These are phyloP conservation scores for Kodamaea leandrae DNA, from an alignment of 805 yeast species.

Conservation along the genomic window DNA sequence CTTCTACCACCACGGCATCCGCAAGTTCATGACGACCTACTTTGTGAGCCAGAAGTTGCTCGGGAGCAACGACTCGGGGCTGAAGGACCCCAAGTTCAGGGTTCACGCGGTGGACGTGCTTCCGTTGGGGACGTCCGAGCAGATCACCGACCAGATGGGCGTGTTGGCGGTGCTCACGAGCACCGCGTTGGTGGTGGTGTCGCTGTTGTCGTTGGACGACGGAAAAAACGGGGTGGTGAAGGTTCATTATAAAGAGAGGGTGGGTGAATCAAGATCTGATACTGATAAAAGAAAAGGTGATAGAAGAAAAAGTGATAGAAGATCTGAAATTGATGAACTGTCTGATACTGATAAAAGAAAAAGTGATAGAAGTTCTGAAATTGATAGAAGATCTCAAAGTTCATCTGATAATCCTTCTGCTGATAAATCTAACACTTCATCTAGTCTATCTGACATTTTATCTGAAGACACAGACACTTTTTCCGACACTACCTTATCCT, in stretches of 20 bases:
- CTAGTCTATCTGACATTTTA: no score
- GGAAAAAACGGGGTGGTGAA: conserved; percentile 12
- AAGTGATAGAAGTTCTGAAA: neutral
- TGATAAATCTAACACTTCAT: no score
- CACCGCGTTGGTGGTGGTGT: conserved; percentile 47
- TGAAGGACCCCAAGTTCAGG: conserved; percentile 13
- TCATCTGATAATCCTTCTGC: no score
- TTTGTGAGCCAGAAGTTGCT: conserved; percentile 48
- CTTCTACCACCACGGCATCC: conserved; percentile 60
- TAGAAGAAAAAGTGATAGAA: neutral
- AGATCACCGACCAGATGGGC: conserved; percentile 56
- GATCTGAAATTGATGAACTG: no score
- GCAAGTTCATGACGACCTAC: conserved; percentile 52
- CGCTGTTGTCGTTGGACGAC: conserved; percentile 48
- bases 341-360: no score
- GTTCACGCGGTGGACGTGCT: conserved; percentile 41
- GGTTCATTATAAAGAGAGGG: neutral
- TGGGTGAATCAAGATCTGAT: neutral
- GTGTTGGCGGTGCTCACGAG: conserved; percentile 60
- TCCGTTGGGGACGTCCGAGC: conserved; percentile 59
- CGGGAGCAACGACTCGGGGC: conserved; percentile 41
- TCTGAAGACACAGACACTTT: neutral
- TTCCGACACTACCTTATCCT: neutral
- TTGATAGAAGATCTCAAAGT: no score
- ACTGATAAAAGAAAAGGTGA: neutral